Conservation (phyloP, 2,329 filamentous ascomycete species). For the Conoideocrella luteorostrata region DNA sequence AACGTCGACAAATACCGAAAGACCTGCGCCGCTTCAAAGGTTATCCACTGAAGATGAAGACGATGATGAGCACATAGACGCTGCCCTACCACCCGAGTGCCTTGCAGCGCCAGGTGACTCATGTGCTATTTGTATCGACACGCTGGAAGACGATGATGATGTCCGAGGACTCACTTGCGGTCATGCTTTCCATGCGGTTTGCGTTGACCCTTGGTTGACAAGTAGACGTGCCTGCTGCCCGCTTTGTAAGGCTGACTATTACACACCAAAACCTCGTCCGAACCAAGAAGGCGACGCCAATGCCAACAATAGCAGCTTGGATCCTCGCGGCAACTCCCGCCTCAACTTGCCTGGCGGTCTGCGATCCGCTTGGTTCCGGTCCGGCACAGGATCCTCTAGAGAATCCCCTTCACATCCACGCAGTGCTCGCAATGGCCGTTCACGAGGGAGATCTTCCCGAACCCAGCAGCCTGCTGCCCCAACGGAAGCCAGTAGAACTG, state of each 20-base stretch:
- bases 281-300: slow-evolving; percentile 24
- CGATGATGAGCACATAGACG: slow-evolving; percentile 75
- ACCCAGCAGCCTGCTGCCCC: slow-evolving; percentile 4
- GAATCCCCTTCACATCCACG: background rate
- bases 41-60: slow-evolving; percentile 50
- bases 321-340: slow-evolving; percentile 34
- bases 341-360: slow-evolving; percentile 42
- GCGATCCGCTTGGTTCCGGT: slow-evolving; percentile 32
- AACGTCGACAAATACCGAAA: slow-evolving; percentile 18
- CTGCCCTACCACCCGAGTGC: slow-evolving; percentile 74
- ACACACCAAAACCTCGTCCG: slow-evolving; percentile 81
- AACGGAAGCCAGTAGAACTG: slow-evolving; percentile 10
- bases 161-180: slow-evolving; percentile 90
- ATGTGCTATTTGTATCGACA: slow-evolving; percentile 94
- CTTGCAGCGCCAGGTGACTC: slow-evolving; percentile 79
- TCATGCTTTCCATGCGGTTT: slow-evolving; percentile 96
- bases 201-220: slow-evolving; percentile 94
- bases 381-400: slow-evolving; percentile 6
- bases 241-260: slow-evolving; percentile 97
- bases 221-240: slow-evolving; percentile 92
- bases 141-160: slow-evolving; percentile 90
- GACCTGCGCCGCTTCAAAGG: slow-evolving; percentile 27
- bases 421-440: background rate
- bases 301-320: slow-evolving; percentile 17
- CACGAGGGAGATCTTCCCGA: slow-evolving; percentile 3